Conservation (phyloP, 2,329 filamentous ascomycete species). For the Hansfordia pulvinata region DNA sequence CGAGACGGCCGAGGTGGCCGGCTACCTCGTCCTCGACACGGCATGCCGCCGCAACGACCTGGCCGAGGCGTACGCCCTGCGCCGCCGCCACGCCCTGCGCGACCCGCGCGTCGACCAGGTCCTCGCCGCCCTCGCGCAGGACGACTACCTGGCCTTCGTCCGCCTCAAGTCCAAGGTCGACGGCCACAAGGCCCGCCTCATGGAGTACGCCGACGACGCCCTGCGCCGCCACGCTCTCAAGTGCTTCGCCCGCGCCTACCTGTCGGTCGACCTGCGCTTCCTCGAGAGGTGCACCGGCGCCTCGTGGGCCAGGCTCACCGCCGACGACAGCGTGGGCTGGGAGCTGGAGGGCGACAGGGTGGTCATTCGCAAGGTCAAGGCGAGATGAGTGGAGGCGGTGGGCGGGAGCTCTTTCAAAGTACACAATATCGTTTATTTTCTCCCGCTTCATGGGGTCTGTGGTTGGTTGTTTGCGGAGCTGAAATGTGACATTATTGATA, state of each 20-base stretch:
- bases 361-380: slow-evolving; percentile 52
- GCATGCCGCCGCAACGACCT: slow-evolving; percentile 73
- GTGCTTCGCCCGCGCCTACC: slow-evolving; percentile 72
- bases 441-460: too few species aligned
- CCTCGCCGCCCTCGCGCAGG: slow-evolving; percentile 58
- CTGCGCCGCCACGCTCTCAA: slow-evolving; percentile 69
- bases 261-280: slow-evolving; percentile 54
- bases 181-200: slow-evolving; percentile 63
- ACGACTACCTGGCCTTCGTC: slow-evolving; percentile 75
- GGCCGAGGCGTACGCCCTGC: slow-evolving; percentile 56
- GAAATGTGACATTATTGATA: too few species aligned
- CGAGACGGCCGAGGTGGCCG: slow-evolving; percentile 66
- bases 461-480: too few species aligned
- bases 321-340: slow-evolving; percentile 71
- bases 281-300: slow-evolving; percentile 56
- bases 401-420: too few species aligned
- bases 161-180: slow-evolving; percentile 59
- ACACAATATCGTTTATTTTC: not conserved
- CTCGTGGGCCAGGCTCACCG: slow-evolving; percentile 58
- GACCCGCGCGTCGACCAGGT: slow-evolving; percentile 58
- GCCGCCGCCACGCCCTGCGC: slow-evolving; percentile 43
- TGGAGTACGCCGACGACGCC: slow-evolving; percentile 69
- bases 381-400: too few species aligned
- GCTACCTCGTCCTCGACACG: slow-evolving; percentile 75
- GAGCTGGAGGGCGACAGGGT: slow-evolving; percentile 59